phyloP scores from a whole-genome alignment of 441 rosid genomes.

The Dalechampia spathulata region DNA sequence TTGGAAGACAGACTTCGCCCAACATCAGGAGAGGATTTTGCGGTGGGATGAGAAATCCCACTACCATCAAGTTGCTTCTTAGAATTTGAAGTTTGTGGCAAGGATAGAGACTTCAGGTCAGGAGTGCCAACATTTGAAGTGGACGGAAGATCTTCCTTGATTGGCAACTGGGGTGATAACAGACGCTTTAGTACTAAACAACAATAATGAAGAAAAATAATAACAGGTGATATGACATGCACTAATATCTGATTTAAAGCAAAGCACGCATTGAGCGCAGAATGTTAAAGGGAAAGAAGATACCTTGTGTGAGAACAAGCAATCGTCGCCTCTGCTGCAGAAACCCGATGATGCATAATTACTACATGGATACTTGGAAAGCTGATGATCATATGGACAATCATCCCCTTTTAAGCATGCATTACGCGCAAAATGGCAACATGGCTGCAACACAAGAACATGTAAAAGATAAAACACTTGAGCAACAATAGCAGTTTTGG shows the following conservation, averaged over 20 bases:
- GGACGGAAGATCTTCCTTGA: constrained; percentile 26
- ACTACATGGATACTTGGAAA: constrained; percentile 71
- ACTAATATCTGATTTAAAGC: background rate
- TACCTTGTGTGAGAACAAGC: constrained; percentile 92
- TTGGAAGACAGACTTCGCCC: constrained; percentile 23
- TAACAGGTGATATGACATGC: background rate
- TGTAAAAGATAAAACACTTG: background rate
- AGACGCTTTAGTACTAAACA: constrained; percentile 9
- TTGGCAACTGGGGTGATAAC: constrained; percentile 24
- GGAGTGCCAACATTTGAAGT: constrained; percentile 23
- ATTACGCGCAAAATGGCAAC: constrained; percentile 76
- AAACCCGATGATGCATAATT: constrained; percentile 44
- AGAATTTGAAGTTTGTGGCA: constrained; percentile 17
- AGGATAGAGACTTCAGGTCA: constrained; percentile 17
- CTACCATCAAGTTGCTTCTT: constrained; percentile 22
- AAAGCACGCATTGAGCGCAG: background rate
- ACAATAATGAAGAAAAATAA: background rate
- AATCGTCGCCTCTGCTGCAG: constrained; percentile 66
- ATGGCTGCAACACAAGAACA: constrained; percentile 52
- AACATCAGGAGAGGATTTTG: constrained; percentile 18
- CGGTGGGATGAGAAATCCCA: constrained; percentile 20
- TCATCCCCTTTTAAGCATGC: constrained; percentile 89
- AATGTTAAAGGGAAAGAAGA: constrained; percentile 9
- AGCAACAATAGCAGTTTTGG: constrained; percentile 5
- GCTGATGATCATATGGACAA: constrained; percentile 89